These are phyloP conservation scores for Ophiosphaerella narmari DNA, from an alignment of 2,329 filamentous ascomycete genomes.

Conservation along the genomic window DNA sequence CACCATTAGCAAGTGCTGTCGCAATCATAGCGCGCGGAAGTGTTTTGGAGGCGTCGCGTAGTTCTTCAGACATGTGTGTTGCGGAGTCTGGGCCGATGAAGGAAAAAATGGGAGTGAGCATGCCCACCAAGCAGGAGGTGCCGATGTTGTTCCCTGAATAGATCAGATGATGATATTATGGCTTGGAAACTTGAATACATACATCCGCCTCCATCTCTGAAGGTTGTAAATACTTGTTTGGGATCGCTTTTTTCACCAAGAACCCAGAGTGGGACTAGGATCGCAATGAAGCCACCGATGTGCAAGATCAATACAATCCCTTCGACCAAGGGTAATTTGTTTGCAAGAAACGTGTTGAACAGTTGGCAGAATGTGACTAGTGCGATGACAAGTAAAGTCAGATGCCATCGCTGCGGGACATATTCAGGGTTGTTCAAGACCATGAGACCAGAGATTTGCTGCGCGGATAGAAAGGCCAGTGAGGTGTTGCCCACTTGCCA, in stretches of 20 bases:
- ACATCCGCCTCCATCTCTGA: conserved; percentile 51
- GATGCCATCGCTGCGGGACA: conserved; percentile 49
- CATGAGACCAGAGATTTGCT: conserved; percentile 45
- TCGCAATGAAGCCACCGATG: conserved; percentile 55
- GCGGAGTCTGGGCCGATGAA: conserved; percentile 42
- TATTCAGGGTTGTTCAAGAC: conserved; percentile 49
- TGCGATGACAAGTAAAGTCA: conserved; percentile 54
- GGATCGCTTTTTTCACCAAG: conserved; percentile 40
- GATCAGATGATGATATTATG: neutral
- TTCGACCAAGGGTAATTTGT: conserved; percentile 35
- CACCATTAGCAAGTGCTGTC: conserved; percentile 42
- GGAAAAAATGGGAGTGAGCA: conserved; percentile 35
- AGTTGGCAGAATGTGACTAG: conserved; percentile 36
- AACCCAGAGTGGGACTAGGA: conserved; percentile 46
- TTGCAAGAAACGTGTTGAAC: conserved; percentile 50
- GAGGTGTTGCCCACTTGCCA: conserved; percentile 54
- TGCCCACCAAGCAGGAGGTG: conserved; percentile 48
- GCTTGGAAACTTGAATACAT: neutral
- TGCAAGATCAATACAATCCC: conserved; percentile 48
- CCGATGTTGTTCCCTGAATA: conserved; percentile 31
- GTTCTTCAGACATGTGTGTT: conserved; percentile 42
- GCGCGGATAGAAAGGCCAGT: conserved; percentile 49
- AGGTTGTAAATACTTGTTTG: conserved; percentile 50
- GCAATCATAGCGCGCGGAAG: conserved; percentile 46
- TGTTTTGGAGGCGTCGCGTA: conserved; percentile 27